A percentile compares a stretch with the other conserved stretches of the same genome.
Conservation (phyloP, 1,284 basidiomycete genomes). For the Cerrena zonata region DNA sequence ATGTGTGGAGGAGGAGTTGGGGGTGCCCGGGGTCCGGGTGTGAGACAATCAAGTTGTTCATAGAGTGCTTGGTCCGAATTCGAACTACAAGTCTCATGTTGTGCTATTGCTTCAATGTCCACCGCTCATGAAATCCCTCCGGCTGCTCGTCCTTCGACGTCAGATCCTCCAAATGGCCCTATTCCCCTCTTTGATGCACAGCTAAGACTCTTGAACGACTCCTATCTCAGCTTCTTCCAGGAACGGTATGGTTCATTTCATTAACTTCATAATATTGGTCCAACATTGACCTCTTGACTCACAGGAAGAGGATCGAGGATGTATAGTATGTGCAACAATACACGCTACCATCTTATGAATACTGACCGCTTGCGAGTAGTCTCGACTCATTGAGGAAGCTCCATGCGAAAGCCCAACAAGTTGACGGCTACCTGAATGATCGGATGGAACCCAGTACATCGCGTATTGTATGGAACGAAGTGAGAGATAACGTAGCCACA, state of each 20-base stretch:
- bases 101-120: constrained; percentile 10
- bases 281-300: constrained; percentile 12
- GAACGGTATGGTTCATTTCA: constrained; percentile 57
- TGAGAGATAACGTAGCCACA: constrained; percentile 77
- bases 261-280: neutral
- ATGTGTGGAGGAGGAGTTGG: too few species aligned
- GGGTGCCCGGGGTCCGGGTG: neutral
- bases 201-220: constrained; percentile 63
- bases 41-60: neutral
- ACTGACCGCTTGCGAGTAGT: constrained; percentile 31
- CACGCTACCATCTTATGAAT: neutral
- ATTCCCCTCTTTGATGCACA: constrained; percentile 67
- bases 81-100: neutral
- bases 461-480: constrained; percentile 73
- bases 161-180: constrained; percentile 40
- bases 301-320: constrained; percentile 77
- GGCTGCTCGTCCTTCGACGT: constrained; percentile 12
- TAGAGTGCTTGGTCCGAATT: neutral
- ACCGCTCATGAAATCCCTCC: constrained; percentile 14
- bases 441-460: constrained; percentile 51
- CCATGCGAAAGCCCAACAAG: constrained; percentile 62
- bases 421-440: constrained; percentile 63
- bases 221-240: constrained; percentile 77
- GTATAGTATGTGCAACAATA: constrained; percentile 52
- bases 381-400: constrained; percentile 67